Conservation (phyloP, 2,329 filamentous ascomycete species). For the Lachnellula willkommii region DNA sequence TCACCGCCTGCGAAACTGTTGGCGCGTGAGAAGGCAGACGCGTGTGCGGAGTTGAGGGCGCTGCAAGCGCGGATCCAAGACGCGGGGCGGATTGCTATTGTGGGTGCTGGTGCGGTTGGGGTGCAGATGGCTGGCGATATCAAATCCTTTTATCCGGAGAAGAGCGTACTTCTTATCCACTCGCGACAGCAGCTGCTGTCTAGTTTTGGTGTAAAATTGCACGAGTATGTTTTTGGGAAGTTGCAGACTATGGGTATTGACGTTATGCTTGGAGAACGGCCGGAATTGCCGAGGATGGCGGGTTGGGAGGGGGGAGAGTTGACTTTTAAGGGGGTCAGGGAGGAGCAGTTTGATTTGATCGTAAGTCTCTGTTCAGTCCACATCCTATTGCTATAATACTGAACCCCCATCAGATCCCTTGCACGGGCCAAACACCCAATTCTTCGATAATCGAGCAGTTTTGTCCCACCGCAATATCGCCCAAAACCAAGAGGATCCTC, state of each 20-base stretch:
- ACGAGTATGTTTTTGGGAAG: slow-evolving; percentile 31
- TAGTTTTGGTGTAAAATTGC: slow-evolving; percentile 38
- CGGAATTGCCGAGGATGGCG: slow-evolving; percentile 8
- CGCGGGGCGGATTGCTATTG: slow-evolving; percentile 29
- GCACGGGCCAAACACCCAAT: slow-evolving; percentile 43
- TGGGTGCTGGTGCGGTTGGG: slow-evolving; percentile 46
- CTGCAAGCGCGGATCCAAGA: slow-evolving; percentile 31
- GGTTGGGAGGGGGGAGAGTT: slow-evolving; percentile 21
- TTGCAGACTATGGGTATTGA: slow-evolving; percentile 36
- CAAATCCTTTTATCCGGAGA: slow-evolving; percentile 41
- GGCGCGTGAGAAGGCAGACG: slow-evolving; percentile 27
- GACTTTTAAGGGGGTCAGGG: slow-evolving; percentile 30
- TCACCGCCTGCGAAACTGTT: slow-evolving; percentile 32
- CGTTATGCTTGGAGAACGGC: slow-evolving; percentile 35
- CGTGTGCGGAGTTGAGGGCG: slow-evolving; percentile 27
- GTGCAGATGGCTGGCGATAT: slow-evolving; percentile 45
- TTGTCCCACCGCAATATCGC: slow-evolving; percentile 32
- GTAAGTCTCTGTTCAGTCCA: slow-evolving; percentile 22
- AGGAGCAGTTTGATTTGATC: slow-evolving; percentile 37
- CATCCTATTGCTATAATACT: slow-evolving; percentile 2
- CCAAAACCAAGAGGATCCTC: slow-evolving; percentile 28
- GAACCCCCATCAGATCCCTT: slow-evolving; percentile 35
- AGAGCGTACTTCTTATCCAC: slow-evolving; percentile 43
- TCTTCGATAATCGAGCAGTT: slow-evolving; percentile 34
- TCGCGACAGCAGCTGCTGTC: slow-evolving; percentile 39